Evolutionary conservation across 768 basidiomycete genomes (phyloP), one percentile per base, ranked within the genome.

Genomic region (button mushroom (Agaricus bisporus)): DNA sequence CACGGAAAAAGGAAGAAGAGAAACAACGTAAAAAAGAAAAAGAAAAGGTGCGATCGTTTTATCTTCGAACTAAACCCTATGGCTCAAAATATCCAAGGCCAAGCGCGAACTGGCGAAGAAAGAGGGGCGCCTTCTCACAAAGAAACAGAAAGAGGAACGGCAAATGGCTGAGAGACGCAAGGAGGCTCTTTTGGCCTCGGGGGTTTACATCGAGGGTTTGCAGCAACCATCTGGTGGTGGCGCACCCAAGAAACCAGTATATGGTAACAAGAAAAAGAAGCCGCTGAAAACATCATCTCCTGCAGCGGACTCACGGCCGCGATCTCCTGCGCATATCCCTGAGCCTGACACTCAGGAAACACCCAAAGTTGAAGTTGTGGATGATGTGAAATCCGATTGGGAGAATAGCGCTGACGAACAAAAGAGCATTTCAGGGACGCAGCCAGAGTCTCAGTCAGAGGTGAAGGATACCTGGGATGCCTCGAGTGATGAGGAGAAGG

Each of bases 111-210:
- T 88, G 48, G 86, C 89, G 12, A 92, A 89, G 78, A 95, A 94
- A 67, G 95, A 98, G 71, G 97, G 97, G 20, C 82, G 88, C 43
- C 73, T 95, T 22, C 77, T 98, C 47, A 98, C 95, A n/a, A 94
- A 95, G 69, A 97, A 95, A 70, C 95, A 98, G 68, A 95, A 93
- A 69, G 88, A 91, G 63, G 95, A 98, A 66, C 85, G 80, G 60
- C 89, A 88, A 18, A 88, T 85, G 59, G 94, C 92, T 2, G 95
- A 98, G 67, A 82, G 91, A 28, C 85, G 94, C 52, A 89, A 85
- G 65, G 83, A 95, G 65, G 95, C 95, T 2, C 79, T 98, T 49
- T 76, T 98, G 47, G 87, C 90, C 17, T 88, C 90, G 35, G 94
- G 93, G 47, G 88, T 88, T 45, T 85, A 86, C 60, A 88, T 99